Evolutionary conservation across 805 yeast species (phyloP).

Genomic region (Millerozyma acaciae): DNA sequence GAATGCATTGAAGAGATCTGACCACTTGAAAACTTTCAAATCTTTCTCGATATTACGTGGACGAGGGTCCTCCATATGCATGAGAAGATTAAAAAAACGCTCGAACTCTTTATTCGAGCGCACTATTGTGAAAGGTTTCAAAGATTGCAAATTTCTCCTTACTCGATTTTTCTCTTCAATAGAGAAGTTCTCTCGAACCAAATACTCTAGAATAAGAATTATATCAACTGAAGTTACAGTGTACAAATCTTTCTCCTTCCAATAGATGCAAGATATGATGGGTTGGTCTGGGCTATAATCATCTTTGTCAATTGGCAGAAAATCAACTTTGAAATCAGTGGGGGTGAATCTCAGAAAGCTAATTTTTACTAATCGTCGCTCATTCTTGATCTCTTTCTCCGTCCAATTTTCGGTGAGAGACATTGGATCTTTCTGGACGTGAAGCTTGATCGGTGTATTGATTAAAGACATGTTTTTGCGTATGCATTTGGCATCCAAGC

Average conservation of each 20-base stretch:
- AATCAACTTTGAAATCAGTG: constrained; percentile 31
- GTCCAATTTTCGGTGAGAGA: constrained; percentile 46
- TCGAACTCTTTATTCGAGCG: constrained; percentile 34
- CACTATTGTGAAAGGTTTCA: constrained; percentile 58
- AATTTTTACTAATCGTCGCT: constrained; percentile 49
- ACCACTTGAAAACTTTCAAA: constrained; percentile 64
- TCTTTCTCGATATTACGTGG: constrained; percentile 72
- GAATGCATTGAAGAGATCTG: constrained; percentile 48
- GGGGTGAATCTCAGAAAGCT: constrained; percentile 32
- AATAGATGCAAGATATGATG: constrained; percentile 56
- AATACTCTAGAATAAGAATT: constrained; percentile 51
- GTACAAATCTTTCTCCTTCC: constrained; percentile 45
- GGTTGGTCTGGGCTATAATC: constrained; percentile 38
- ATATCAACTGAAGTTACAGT: constrained; percentile 66
- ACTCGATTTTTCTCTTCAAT: constrained; percentile 70
- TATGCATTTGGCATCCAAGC: constrained; percentile 19
- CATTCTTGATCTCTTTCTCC: constrained; percentile 34
- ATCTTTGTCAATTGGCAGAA: constrained; percentile 31
- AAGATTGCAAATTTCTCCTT: constrained; percentile 60
- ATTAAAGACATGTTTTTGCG: constrained; percentile 15
- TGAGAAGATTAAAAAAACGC: constrained; percentile 40
- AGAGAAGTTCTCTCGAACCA: constrained; percentile 52
- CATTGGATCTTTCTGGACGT: constrained; percentile 26
- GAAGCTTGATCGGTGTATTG: constrained; percentile 26
- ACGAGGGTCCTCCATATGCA: constrained; percentile 59